Percentiles rank a stretch among this genome's conserved stretches.
Evolutionary conservation across 2,329 filamentous ascomycete species (phyloP).

Genomic region (Nannizziopsis arthrosporioides): DNA sequence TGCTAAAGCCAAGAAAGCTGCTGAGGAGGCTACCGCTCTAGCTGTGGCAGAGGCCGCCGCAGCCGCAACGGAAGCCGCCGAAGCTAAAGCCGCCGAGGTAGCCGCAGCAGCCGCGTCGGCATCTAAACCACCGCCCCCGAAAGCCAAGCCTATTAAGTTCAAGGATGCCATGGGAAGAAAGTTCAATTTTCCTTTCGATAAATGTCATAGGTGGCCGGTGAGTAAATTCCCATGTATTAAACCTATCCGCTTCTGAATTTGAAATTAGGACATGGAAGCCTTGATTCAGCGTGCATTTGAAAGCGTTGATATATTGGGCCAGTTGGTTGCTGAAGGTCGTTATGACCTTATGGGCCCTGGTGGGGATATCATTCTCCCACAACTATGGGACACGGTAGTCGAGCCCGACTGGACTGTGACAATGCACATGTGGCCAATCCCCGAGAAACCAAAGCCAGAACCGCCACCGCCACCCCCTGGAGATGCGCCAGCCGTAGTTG

Average conservation of each 20-base stretch:
- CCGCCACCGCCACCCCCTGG: constrained; percentile 22
- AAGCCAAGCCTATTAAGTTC: constrained; percentile 69
- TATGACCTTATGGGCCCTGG: constrained; percentile 71
- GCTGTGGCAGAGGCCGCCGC: constrained; percentile 26
- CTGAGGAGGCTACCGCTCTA: constrained; percentile 26
- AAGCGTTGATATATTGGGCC: constrained; percentile 64
- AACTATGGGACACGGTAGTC: constrained; percentile 70
- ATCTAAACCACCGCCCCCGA: constrained; percentile 38
- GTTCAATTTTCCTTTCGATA: constrained; percentile 79
- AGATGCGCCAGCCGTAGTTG: constrained; percentile 15
- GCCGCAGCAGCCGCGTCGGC: constrained; percentile 23
- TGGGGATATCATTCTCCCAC: constrained; percentile 69
- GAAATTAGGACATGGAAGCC: constrained; percentile 64
- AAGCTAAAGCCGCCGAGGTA: constrained; percentile 23
- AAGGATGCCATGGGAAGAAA: constrained; percentile 86
- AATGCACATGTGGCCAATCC: constrained; percentile 56
- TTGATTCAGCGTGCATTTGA: constrained; percentile 75
- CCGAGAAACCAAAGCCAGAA: constrained; percentile 39
- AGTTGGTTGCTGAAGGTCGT: constrained; percentile 64
- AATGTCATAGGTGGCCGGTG: constrained; percentile 77
- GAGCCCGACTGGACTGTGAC: constrained; percentile 64
- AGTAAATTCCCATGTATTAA: constrained; percentile 24
- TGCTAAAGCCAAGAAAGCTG: constrained; percentile 29
- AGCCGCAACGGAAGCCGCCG: constrained; percentile 25
- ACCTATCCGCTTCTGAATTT: constrained; percentile 18